Percentiles rank a stretch among this genome's conserved stretches.
These are phyloP conservation scores for Teratosphaeriaceae sp. DNA, from an alignment of 2,329 filamentous ascomycete species.

Conservation along the genomic window DNA sequence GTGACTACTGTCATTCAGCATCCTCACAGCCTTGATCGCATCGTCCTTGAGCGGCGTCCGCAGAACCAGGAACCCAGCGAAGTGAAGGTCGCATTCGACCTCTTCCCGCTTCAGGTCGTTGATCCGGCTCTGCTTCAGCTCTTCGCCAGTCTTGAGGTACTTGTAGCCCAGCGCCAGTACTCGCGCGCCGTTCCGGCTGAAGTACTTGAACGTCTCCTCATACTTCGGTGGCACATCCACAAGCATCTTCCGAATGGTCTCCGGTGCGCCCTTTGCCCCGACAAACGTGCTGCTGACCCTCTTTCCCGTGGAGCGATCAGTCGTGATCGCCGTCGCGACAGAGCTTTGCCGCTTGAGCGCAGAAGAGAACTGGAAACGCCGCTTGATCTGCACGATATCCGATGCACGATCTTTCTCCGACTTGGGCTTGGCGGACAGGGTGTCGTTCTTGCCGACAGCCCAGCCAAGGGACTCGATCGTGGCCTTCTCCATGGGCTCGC, in stretches of 20 bases:
- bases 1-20: constrained; percentile 98
- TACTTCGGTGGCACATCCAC: constrained; percentile 76
- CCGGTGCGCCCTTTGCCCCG: constrained; percentile 92
- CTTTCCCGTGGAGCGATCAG: constrained; percentile 64
- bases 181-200: constrained; percentile 89
- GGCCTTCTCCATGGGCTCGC: constrained; percentile 98
- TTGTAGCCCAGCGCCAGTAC: constrained; percentile 93
- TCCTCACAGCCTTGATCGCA: constrained; percentile 85
- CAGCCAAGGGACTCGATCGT: constrained; percentile 85
- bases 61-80: constrained; percentile 91
- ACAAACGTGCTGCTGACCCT: constrained; percentile 83
- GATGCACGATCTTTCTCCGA: constrained; percentile 38
- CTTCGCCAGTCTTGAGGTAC: constrained; percentile 72
- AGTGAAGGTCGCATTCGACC: constrained; percentile 75
- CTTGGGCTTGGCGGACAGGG: constrained; percentile 60
- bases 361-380: constrained; percentile 97
- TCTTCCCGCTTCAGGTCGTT: constrained; percentile 93
- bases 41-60: constrained; percentile 96
- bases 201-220: constrained; percentile 97
- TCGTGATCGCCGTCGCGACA: constrained; percentile 71
- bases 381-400: constrained; percentile 87
- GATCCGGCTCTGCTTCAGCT: constrained; percentile 76
- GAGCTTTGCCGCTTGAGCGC: constrained; percentile 94
- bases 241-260: constrained; percentile 94
- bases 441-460: constrained; percentile 85